Evolutionary conservation across 2,329 filamentous ascomycete genomes (phyloP).

Genomic region (Dryadomyces quercus-mongolicae): DNA sequence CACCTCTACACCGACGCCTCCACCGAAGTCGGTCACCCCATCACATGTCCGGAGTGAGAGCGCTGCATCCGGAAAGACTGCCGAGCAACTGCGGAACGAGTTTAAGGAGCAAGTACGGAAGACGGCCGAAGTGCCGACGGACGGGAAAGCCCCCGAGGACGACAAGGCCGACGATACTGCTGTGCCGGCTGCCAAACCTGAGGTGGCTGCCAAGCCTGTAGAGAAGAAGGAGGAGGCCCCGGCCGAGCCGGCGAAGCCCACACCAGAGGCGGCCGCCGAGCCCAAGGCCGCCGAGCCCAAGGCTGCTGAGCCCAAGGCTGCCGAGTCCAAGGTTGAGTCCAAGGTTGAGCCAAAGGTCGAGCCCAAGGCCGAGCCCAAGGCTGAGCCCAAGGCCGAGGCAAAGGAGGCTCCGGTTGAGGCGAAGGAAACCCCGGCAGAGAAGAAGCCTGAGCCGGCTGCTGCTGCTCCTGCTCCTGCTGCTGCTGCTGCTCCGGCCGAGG

Average conservation of each 20-base stretch:
- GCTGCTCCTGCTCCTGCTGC: neutral
- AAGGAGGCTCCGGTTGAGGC: neutral
- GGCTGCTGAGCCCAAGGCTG: neutral
- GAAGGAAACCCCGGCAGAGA: constrained; percentile 2
- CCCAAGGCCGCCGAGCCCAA: neutral
- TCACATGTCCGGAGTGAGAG: constrained; percentile 63
- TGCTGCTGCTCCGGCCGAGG: constrained; percentile 14
- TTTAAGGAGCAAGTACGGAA: constrained; percentile 68
- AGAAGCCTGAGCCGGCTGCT: constrained; percentile 21
- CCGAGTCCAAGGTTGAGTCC: neutral
- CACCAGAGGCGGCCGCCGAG: neutral
- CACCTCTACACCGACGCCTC: constrained; percentile 65
- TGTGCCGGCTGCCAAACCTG: neutral
- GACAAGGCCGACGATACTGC: constrained; percentile 2
- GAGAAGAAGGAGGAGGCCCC: constrained; percentile 1
- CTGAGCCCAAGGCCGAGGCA: neutral
- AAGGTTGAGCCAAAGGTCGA: neutral
- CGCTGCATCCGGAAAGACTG: constrained; percentile 53
- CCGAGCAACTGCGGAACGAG: constrained; percentile 72
- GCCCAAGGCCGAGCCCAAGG: neutral
- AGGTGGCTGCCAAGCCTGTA: neutral
- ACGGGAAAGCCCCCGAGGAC: constrained; percentile 19
- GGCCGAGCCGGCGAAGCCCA: constrained; percentile 1
- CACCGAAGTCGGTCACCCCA: constrained; percentile 60
- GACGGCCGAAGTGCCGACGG: constrained; percentile 9